Evolutionary conservation across 345 rosid species (phyloP), one percentile per base, ranked within the genome.

Genomic region (Abelmoschus esculentus): DNA sequence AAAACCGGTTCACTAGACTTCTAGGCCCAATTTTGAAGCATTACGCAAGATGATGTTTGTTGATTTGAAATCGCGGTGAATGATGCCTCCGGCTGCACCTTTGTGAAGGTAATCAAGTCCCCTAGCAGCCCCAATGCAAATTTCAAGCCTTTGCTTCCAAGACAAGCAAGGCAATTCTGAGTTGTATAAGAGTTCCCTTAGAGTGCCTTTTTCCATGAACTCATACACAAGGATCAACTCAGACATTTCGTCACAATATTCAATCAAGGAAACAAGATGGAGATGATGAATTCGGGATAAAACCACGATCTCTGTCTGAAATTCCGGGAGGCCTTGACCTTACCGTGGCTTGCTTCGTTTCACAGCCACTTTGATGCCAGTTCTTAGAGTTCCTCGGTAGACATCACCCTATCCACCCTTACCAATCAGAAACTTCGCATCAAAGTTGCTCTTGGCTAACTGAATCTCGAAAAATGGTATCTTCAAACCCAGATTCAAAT

Each of bases 251-350:
- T 80, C 71, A 61, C 96, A 87, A 47, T 86, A 87, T 10, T 96
- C 97, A 0, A 78, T 83, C 64, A 91, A 76, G 26, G 97, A 82
- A 32, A 89, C 89, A 0, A 91, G 87, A 67, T 91, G 88, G 6
- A 75, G 85, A 66, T 87, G 59, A 1, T 14, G 29, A 19, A 55
- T 55, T 19, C 22, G 22, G 59, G 26, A 55, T 55, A 55, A 19
- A 55, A 55, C 59, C 59, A 55, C 19, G 59, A 55, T 9, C 59
- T 55, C 59, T 4, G 31, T 55, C 59, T 73, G 85, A 72, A 84
- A 86, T 71, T 86, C 90, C 0, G 73, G 61, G 5, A 82, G 64
- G 53, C 85, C 88, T 62, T 86, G 88, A 18, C 80, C 78, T 10
- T 80, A 80, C 36, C 83, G 82, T 3, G 80, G 83, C 7, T 76